These are phyloP conservation scores for Heritiera littoralis DNA, from an alignment of 345 rosid species.

Conservation along the genomic window DNA sequence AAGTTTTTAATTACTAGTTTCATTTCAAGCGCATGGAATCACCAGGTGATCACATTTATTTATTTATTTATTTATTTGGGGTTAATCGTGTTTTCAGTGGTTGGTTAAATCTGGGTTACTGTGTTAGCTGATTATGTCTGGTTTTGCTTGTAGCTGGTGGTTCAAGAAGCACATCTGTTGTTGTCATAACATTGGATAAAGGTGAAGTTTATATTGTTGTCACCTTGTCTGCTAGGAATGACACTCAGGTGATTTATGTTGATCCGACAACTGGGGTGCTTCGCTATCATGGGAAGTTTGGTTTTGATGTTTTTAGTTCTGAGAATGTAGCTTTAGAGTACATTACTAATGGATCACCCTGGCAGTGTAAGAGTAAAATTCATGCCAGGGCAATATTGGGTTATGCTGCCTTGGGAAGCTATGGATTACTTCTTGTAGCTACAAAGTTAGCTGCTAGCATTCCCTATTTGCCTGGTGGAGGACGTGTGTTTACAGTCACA, in stretches of 20 bases:
- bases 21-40: constrained; percentile 23
- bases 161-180: constrained; percentile 66
- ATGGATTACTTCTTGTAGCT: constrained; percentile 82
- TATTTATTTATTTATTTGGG: neutral
- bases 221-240: constrained; percentile 61
- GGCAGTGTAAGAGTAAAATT: constrained; percentile 47
- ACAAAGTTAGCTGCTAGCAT: constrained; percentile 70
- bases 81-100: neutral
- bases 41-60: constrained; percentile 19
- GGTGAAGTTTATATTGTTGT: constrained; percentile 77
- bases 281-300: constrained; percentile 63
- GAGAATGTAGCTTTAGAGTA: constrained; percentile 79
- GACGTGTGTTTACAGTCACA: constrained; percentile 72
- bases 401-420: constrained; percentile 81
- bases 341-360: constrained; percentile 65
- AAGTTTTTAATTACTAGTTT: constrained; percentile 4
- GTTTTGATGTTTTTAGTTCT: constrained; percentile 66
- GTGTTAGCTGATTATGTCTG: constrained; percentile 1
- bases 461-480: constrained; percentile 89
- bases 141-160: constrained; percentile 50
- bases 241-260: constrained; percentile 77
- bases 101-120: neutral
- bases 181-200: constrained; percentile 66
- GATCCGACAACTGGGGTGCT: constrained; percentile 89
- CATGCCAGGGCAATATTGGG: constrained; percentile 79